Conservation (phyloP, 73 alveolate species). For the Breviolum minutum region DNA sequence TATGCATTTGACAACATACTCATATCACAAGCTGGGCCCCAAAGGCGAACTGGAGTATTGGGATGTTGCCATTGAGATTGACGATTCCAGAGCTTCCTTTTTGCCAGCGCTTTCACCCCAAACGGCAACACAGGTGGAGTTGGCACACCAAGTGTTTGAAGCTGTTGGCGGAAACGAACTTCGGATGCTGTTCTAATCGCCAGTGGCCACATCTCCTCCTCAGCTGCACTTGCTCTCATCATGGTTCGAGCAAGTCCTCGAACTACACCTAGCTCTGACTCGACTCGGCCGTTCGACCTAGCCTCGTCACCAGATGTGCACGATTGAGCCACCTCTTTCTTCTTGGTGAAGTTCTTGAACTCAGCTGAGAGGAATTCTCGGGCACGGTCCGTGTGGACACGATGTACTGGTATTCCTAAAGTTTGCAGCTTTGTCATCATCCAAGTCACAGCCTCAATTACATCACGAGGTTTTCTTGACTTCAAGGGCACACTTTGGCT, state of each 20-base stretch:
- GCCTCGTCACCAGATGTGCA: constrained; percentile 21
- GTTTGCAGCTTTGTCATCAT: neutral
- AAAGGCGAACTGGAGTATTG: too few species aligned
- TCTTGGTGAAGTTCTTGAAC: neutral
- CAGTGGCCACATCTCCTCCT: neutral
- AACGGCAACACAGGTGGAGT: too few species aligned
- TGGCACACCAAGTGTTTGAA: too few species aligned
- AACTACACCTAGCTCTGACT: neutral
- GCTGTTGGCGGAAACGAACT: neutral
- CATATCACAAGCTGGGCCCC: too few species aligned
- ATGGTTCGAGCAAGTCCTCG: neutral
- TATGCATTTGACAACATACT: too few species aligned
- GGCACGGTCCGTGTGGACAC: constrained; percentile 25
- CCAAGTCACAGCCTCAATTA: neutral
- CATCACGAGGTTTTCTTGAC: neutral
- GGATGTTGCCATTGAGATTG: too few species aligned
- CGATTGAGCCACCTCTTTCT: too few species aligned
- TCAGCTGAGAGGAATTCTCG: neutral
- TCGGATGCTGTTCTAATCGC: neutral
- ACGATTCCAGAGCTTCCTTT: too few species aligned
- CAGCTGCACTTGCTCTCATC: neutral
- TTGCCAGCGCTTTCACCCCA: too few species aligned
- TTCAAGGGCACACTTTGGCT: neutral
- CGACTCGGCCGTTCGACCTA: neutral
- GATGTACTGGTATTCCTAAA: neutral